Evolutionary conservation across 2,329 filamentous ascomycete species (phyloP), one percentile per base, ranked within the genome.

Genomic region (Cladophialophora yegresii): DNA sequence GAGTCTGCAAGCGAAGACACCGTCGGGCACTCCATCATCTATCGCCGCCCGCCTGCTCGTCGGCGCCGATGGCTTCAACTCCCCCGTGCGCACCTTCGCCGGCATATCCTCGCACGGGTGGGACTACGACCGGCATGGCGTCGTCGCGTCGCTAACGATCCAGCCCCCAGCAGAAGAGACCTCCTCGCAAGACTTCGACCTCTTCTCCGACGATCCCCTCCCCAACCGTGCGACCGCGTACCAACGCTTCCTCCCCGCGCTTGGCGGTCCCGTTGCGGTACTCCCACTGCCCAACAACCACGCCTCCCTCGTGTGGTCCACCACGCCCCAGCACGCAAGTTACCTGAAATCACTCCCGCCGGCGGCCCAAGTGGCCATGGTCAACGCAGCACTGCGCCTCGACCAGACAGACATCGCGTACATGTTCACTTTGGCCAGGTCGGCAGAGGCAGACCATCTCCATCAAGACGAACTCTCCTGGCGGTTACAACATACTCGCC

Each of bases 21-120:
- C 72, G 6, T 62, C 66, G 1, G n/a, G n/a, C n/a, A n/a, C n/a
- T n/a, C n/a, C 84, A 57, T 43, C 47, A 50, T 23, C 47, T 50
- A 82, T 99, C 30, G 87, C 89, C 36, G 92, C 95, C 0, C 86
- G 95, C 51, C 84, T 99, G 0, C 84, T 99, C 2, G 87, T 99
- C 9, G 95, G 95, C 1, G 96, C 95, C 2, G 95, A 99, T 73
- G 95, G 95, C 16, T 92, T 92, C 49, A 98, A 97, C 77, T 96
- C 91, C 72, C 95, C 93, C 1, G 95, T 99, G 13, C 87, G 95
- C 45, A 83, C 87, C 0, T 99, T 97, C 75, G 92, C 93, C 3
- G 89, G 88, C 57, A 98, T 99, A 71, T 82, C 88, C 50, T 91
- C 89, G 62, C 85, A 88, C 22, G 95, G 96, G 23, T 99, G 95